These are phyloP conservation scores for Wilcoxina mikolae DNA, from an alignment of 495 filamentous ascomycete species.

Conservation along the genomic window DNA sequence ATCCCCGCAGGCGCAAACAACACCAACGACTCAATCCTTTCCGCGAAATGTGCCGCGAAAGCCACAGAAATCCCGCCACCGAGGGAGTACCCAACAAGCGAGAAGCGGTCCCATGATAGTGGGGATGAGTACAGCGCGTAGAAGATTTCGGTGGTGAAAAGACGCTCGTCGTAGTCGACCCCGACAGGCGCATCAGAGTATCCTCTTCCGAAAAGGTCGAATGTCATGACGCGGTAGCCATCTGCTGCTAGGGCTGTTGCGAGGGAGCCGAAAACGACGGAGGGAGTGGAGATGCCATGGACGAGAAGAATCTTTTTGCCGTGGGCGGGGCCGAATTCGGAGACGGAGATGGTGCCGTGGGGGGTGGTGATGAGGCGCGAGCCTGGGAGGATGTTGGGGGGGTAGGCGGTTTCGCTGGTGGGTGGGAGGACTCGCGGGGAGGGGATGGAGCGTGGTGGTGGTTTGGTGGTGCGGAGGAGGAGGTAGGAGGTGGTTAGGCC, in stretches of 20 bases:
- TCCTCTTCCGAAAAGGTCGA: slow-evolving; percentile 64
- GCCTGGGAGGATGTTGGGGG: slow-evolving; percentile 59
- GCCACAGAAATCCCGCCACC: slow-evolving; percentile 63
- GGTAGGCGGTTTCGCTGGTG: slow-evolving; percentile 41
- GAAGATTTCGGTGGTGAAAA: slow-evolving; percentile 63
- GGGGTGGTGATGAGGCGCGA: slow-evolving; percentile 57
- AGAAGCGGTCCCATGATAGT: slow-evolving; percentile 56
- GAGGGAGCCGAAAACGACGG: slow-evolving; percentile 37
- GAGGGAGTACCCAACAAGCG: slow-evolving; percentile 68
- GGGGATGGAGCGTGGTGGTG: not conserved
- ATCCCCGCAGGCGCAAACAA: slow-evolving; percentile 62
- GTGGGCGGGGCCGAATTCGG: slow-evolving; percentile 77
- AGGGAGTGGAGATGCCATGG: slow-evolving; percentile 78
- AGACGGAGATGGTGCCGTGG: slow-evolving; percentile 67
- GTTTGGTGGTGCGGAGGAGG: slow-evolving; percentile 22
- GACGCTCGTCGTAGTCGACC: slow-evolving; percentile 52
- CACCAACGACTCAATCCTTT: slow-evolving; percentile 48
- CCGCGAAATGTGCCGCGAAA: slow-evolving; percentile 52
- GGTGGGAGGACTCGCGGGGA: not conserved
- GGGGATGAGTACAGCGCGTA: slow-evolving; percentile 54
- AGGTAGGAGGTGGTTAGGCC: slow-evolving; percentile 34
- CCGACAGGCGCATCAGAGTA: slow-evolving; percentile 56
- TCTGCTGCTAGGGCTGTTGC: not conserved
- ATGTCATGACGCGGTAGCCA: slow-evolving; percentile 5
- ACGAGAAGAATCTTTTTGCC: slow-evolving; percentile 68